Evolutionary conservation across 176 grass and related monocot genomes (phyloP).

Genomic region (Canna indica): DNA sequence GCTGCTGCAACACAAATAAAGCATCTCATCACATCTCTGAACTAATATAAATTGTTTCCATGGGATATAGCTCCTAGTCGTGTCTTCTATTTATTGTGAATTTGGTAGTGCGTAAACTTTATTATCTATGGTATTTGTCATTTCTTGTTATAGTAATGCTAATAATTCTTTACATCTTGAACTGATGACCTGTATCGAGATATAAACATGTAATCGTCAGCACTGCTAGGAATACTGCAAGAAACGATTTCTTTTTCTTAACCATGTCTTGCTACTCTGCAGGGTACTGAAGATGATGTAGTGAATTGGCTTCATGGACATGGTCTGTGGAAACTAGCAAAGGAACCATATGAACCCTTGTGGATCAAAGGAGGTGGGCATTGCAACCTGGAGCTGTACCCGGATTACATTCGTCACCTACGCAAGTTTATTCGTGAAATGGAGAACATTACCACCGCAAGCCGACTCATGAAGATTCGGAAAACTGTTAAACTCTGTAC

Average conservation of each 20-base stretch:
- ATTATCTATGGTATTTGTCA: too few species aligned
- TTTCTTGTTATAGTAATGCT: too few species aligned
- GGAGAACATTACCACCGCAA: slow-evolving; percentile 5
- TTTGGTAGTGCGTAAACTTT: too few species aligned
- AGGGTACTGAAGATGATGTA: slow-evolving; percentile 6
- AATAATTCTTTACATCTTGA: too few species aligned
- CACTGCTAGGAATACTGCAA: too few species aligned
- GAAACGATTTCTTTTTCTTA: too few species aligned
- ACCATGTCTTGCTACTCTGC: not conserved
- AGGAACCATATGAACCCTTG: slow-evolving; percentile 8
- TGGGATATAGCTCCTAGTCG: too few species aligned
- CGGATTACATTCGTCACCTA: slow-evolving; percentile 9
- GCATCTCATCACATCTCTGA: not conserved
- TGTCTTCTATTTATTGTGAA: too few species aligned
- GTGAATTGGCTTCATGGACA: slow-evolving; percentile 7
- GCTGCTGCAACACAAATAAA: not conserved
- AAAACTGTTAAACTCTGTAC: not conserved
- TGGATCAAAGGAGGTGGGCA: slow-evolving; percentile 15
- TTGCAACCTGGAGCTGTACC: slow-evolving; percentile 16
- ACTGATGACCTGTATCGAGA: too few species aligned
- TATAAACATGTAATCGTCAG: too few species aligned
- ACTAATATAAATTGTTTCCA: too few species aligned
- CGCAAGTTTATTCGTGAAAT: slow-evolving; percentile 1
- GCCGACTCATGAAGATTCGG: not conserved
- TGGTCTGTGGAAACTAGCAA: slow-evolving; percentile 4